Conservation (phyloP, 179 eudicot species). For the Carnegiea gigantea region DNA sequence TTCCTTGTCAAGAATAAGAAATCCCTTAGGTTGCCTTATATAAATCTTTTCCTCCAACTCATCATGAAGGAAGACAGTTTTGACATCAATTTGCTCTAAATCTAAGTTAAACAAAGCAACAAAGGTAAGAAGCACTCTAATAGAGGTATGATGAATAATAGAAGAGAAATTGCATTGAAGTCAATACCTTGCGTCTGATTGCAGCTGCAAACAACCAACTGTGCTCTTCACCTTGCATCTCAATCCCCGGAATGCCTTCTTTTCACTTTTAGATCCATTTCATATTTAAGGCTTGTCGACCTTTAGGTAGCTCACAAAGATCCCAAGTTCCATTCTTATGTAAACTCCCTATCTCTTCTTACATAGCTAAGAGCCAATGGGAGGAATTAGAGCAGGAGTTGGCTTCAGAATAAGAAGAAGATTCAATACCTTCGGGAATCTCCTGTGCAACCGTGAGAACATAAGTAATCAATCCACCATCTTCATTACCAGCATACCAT, state of each 20-base stretch:
- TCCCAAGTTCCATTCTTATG: too few relatives aligned
- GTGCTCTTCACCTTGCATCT: neutral
- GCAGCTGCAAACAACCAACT: neutral
- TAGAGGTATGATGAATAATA: neutral
- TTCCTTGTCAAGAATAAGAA: too few relatives aligned
- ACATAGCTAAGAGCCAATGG: too few relatives aligned
- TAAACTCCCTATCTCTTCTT: too few relatives aligned
- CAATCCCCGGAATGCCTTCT: neutral
- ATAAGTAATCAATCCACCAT: neutral
- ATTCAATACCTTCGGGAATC: neutral
- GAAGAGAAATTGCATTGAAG: neutral
- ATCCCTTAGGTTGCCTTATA: too few relatives aligned
- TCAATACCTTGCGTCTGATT: neutral
- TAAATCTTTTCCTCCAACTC: neutral
- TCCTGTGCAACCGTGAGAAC: neutral
- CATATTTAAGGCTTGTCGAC: neutral
- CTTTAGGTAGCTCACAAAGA: too few relatives aligned
- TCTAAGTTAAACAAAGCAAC: neutral
- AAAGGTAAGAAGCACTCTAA: neutral
- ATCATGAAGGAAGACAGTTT: neutral
- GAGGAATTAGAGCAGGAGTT: neutral
- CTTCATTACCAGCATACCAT: neutral
- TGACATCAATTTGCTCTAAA: neutral
- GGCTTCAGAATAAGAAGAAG: neutral
- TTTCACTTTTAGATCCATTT: neutral